Evolutionary conservation across 805 yeast species (phyloP).

Genomic region (Saturnispora sekii): DNA sequence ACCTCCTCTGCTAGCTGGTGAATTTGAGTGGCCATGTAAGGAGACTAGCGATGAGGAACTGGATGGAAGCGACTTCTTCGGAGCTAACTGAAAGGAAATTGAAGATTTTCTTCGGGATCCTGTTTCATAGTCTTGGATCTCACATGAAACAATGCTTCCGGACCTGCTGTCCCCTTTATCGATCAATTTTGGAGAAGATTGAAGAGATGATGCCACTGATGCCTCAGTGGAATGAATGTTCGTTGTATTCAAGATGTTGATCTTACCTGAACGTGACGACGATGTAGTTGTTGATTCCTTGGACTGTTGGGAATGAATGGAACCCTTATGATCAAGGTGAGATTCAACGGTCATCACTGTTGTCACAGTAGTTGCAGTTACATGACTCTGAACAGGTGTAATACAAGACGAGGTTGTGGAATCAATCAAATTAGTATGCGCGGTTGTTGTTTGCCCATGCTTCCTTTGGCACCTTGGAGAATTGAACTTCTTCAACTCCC

Average conservation of each 20-base stretch:
- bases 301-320: slow-evolving; percentile 7
- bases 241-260: not conserved
- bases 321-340: not conserved
- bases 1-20: slow-evolving; percentile 1
- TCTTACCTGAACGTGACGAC: slow-evolving; percentile 2
- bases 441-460: not conserved
- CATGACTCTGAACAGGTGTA: slow-evolving; percentile 11
- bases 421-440: slow-evolving; percentile 1
- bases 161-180: not conserved
- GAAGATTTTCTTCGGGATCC: slow-evolving; percentile 22
- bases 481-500: slow-evolving; percentile 1
- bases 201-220: slow-evolving; percentile 11
- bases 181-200: not conserved
- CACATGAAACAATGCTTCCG: slow-evolving; percentile 15
- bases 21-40: slow-evolving; percentile 1
- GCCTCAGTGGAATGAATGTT: too few relatives aligned
- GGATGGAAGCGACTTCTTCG: slow-evolving; percentile 16
- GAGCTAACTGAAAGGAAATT: slow-evolving; percentile 18
- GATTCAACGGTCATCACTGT: slow-evolving; percentile 8
- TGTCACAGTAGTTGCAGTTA: slow-evolving; percentile 11
- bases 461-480: slow-evolving; percentile 5
- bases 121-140: slow-evolving; percentile 17
- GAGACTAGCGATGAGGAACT: slow-evolving; percentile 8
- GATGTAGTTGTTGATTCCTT: slow-evolving; percentile 1
- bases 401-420: slow-evolving; percentile 11